A percentile compares a stretch with the other conserved stretches of the same genome.
These are phyloP conservation scores for Geosmithia flava DNA, from an alignment of 2,329 filamentous ascomycete genomes.

Conservation along the genomic window DNA sequence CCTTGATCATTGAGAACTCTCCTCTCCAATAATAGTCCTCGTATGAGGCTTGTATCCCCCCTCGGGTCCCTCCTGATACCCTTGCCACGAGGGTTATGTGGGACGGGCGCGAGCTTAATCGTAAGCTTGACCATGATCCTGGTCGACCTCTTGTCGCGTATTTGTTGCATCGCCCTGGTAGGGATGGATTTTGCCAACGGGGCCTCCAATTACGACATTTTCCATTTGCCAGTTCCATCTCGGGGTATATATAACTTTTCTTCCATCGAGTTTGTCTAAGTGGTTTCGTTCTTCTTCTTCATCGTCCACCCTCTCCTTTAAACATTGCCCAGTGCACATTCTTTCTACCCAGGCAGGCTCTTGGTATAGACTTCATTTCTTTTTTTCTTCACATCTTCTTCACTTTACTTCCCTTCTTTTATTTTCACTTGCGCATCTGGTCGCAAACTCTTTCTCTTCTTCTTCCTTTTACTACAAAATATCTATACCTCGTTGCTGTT, in stretches of 20 bases:
- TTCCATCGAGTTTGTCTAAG: neutral
- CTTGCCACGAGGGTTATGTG: neutral
- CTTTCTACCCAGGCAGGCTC: neutral
- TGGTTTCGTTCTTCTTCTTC: neutral
- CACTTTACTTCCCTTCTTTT: neutral
- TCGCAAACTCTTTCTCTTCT: neutral
- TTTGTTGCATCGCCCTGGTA: neutral
- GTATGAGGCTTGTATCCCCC: neutral
- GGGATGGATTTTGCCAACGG: neutral
- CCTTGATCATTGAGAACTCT: too few species aligned
- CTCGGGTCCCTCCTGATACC: neutral
- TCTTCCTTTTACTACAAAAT: neutral
- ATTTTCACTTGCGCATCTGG: neutral
- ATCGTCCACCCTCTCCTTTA: neutral
- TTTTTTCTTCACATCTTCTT: neutral
- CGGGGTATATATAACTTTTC: neutral
- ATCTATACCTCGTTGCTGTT: neutral
- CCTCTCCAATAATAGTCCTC: too few species aligned
- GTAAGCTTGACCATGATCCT: neutral
- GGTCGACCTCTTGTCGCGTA: neutral
- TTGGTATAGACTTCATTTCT: neutral
- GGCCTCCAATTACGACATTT: neutral
- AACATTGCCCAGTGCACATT: neutral
- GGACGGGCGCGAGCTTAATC: neutral
- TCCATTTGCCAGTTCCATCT: neutral